Conservation (phyloP, 164 flowering plant species). For the Liriodendron chinense region DNA sequence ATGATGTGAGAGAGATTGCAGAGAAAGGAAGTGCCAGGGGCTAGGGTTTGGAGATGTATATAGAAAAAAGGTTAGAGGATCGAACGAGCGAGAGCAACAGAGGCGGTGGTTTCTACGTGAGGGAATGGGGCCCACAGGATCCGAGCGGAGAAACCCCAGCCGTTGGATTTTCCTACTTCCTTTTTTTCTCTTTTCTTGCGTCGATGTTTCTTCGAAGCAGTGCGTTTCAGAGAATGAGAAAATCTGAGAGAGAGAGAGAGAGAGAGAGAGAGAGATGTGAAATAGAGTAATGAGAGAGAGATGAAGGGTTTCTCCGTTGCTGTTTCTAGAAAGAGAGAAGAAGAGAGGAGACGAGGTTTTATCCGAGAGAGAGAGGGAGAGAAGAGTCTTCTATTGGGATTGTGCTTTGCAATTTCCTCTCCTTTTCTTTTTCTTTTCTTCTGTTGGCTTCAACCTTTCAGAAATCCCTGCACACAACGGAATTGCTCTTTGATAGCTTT, state of each 20-base stretch:
- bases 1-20: neutral
- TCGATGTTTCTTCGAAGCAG: neutral
- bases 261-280: neutral
- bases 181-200: neutral
- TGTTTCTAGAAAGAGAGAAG: neutral
- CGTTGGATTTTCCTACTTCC: constrained; percentile 15
- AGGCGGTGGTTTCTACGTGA: constrained; percentile 1
- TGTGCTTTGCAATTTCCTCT: neutral
- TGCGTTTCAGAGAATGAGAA: neutral
- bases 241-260: neutral
- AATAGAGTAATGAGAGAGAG: too few relatives aligned
- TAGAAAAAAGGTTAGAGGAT: neutral
- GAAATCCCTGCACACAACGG: neutral
- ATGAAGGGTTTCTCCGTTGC: too few relatives aligned
- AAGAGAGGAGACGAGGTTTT: neutral
- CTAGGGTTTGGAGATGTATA: constrained; percentile 28
- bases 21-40: constrained; percentile 8
- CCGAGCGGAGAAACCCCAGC: constrained; percentile 37
- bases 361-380: neutral
- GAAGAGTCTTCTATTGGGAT: neutral
- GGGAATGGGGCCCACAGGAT: constrained; percentile 13
- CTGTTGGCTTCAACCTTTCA: too few relatives aligned
- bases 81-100: neutral
- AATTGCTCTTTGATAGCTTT: neutral
- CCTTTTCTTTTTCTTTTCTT: neutral